Evolutionary conservation across 768 basidiomycete genomes (phyloP).

Genomic region (Rhodocollybia butyracea): DNA sequence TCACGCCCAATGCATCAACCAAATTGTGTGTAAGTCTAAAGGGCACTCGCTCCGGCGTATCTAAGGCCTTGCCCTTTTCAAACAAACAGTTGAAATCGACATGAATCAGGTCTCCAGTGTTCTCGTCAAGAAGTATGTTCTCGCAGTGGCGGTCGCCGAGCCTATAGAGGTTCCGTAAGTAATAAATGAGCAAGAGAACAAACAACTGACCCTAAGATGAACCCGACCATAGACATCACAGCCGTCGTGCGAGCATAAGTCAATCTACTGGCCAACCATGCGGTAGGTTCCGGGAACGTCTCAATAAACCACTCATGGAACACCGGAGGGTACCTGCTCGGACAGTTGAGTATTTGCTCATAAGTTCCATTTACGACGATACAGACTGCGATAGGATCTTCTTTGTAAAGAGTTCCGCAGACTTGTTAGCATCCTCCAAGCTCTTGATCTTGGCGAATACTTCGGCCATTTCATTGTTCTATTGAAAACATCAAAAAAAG

Average conservation of each 20-base stretch:
- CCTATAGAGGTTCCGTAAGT: slow-evolving; percentile 34
- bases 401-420: slow-evolving; percentile 45
- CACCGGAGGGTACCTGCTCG: slow-evolving; percentile 51
- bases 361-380: not conserved
- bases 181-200: not conserved
- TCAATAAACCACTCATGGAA: slow-evolving; percentile 98
- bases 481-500: not conserved
- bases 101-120: slow-evolving; percentile 89
- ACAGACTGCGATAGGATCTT: slow-evolving; percentile 45
- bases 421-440: slow-evolving; percentile 51
- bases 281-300: slow-evolving; percentile 94
- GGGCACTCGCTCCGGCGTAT: slow-evolving; percentile 88
- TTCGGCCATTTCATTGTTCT: slow-evolving; percentile 45
- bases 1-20: slow-evolving; percentile 89
- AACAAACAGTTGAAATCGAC: slow-evolving; percentile 99
- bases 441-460: slow-evolving; percentile 32
- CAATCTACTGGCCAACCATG: slow-evolving; percentile 89
- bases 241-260: slow-evolving; percentile 87
- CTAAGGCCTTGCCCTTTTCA: slow-evolving; percentile 88
- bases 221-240: slow-evolving; percentile 99
- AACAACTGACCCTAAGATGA: slow-evolving; percentile 79
- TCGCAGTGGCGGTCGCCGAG: slow-evolving; percentile 97
- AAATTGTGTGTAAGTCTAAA: slow-evolving; percentile 94
- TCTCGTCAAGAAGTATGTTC: slow-evolving; percentile 89
- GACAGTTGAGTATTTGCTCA: slow-evolving; percentile 10